phyloP scores from a whole-genome alignment of 1,139 yeast species.

The Spencermartinsiella ligniputridi region DNA sequence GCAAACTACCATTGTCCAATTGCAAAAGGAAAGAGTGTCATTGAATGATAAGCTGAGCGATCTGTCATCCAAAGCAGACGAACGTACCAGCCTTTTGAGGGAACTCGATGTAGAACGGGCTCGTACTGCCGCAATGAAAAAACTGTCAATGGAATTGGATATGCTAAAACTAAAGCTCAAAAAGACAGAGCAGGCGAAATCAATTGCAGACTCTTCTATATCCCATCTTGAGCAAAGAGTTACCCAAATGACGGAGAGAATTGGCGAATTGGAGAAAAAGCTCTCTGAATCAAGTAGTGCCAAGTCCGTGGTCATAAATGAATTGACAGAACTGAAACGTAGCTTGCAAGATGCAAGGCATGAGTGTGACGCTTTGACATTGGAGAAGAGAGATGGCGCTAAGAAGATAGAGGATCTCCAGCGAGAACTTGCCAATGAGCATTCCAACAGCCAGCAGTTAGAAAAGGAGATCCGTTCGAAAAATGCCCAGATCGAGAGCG shows the following conservation, averaged over 20 bases:
- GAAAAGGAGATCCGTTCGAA: conserved; percentile 24
- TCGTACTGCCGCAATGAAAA: conserved; percentile 19
- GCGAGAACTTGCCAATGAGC: conserved; percentile 19
- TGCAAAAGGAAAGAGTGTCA: conserved; percentile 20
- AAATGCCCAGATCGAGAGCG: conserved; percentile 34
- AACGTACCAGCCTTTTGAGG: conserved; percentile 19
- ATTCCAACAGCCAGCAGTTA: conserved; percentile 28
- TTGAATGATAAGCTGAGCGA: conserved; percentile 16
- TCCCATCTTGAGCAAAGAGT: conserved; percentile 20
- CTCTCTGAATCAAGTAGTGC: conserved; percentile 37
- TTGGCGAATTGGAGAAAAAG: conserved; percentile 22
- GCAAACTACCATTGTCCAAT: conserved; percentile 22
- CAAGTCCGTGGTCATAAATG: conserved; percentile 35
- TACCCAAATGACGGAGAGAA: conserved; percentile 20
- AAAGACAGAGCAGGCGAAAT: conserved; percentile 29
- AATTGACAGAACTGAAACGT: conserved; percentile 22
- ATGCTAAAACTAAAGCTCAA: conserved; percentile 38
- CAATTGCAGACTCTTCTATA: conserved; percentile 20
- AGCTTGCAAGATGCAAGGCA: conserved; percentile 20
- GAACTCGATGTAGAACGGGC: conserved; percentile 24
- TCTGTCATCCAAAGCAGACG: conserved; percentile 19
- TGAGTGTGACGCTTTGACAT: conserved; percentile 19
- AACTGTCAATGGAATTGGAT: conserved; percentile 28
- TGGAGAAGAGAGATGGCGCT: conserved; percentile 28
- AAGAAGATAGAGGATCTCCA: conserved; percentile 23